Evolutionary conservation across 164 flowering plant species (phyloP), one percentile per base, ranked within the genome.

Genomic region (Vitis labrusca): DNA sequence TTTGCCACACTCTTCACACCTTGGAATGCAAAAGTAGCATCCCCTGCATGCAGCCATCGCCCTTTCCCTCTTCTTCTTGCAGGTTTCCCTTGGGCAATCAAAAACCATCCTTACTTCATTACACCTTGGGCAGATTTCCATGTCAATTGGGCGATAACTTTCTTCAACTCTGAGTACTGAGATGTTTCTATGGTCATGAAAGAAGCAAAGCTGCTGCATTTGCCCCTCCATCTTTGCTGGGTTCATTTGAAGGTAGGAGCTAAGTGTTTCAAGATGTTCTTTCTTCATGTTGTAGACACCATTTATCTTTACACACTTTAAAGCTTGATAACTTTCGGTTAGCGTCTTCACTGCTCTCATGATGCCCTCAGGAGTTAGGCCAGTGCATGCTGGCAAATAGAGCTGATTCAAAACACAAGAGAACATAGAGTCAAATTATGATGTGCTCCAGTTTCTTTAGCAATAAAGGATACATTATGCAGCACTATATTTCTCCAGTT

Each of bases 1-100:
- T 47, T 76, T 79, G 2, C 98, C 91, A 59, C 98, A 94, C 67
- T 81, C 87, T 55, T 68, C 83, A 54, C 98, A 94, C 82, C 97
- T 87, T 3, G 83, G 78, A 61, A 89, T 77, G 74, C 98, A 94
- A 50, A 44, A 48, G 12, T 8, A 67, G 78, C 97, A 94, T 7
- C 85, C 97, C 52, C 83, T 76, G 58, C 98, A 94, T 32, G 63
- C 66, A 9, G 10, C 55, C 59, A 27, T 3, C n/a, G 55, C 59
- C 27, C 15, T 57, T 47, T 59, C 74, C 37, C 15, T 48, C 78
- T 69, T 81, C 54, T 19, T 65, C 66, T 44, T 68, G 78, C 98
- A 90, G 16, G 61, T 16, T 63, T 80, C 82, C 64, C 78, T 81
- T 10, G 95, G 79, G 77, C 98, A 94, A 67, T 85, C 90, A 63